Conservation (phyloP, 805 yeast genomes). For the Tetrapisispora namnaoensis region DNA sequence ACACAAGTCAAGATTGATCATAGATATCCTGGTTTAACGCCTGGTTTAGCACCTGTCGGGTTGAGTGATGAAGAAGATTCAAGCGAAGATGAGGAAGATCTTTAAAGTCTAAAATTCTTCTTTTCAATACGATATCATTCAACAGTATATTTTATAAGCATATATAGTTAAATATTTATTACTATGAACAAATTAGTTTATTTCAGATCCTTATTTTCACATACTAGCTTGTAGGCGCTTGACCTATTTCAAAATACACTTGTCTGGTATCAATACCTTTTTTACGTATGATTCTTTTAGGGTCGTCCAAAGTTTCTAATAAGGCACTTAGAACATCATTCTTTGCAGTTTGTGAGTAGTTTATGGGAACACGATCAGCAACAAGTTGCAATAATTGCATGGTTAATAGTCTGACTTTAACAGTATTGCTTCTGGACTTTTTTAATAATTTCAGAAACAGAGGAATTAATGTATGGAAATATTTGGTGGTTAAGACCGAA, state of each 20-base stretch:
- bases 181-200: background rate
- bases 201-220: background rate
- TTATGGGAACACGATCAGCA: conserved; percentile 32
- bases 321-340: conserved; percentile 39
- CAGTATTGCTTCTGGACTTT: conserved; percentile 28
- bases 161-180: background rate
- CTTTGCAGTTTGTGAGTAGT: conserved; percentile 43
- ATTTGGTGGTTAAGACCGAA: conserved; percentile 41
- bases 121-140: background rate
- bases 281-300: conserved; percentile 63
- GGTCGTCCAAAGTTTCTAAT: conserved; percentile 55
- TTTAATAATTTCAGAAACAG: conserved; percentile 33
- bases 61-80: conserved; percentile 43
- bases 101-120: background rate
- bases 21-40: conserved; percentile 57
- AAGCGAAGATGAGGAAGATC: conserved; percentile 21
- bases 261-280: conserved; percentile 76
- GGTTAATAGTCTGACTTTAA: conserved; percentile 45
- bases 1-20: conserved; percentile 10
- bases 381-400: conserved; percentile 48
- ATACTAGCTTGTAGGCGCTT: conserved; percentile 6
- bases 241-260: conserved; percentile 48
- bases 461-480: conserved; percentile 50
- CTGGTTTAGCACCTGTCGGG: conserved; percentile 80
- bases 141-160: background rate